These are phyloP conservation scores for Amyloporia xantha DNA, from an alignment of 768 basidiomycete species.

Conservation along the genomic window DNA sequence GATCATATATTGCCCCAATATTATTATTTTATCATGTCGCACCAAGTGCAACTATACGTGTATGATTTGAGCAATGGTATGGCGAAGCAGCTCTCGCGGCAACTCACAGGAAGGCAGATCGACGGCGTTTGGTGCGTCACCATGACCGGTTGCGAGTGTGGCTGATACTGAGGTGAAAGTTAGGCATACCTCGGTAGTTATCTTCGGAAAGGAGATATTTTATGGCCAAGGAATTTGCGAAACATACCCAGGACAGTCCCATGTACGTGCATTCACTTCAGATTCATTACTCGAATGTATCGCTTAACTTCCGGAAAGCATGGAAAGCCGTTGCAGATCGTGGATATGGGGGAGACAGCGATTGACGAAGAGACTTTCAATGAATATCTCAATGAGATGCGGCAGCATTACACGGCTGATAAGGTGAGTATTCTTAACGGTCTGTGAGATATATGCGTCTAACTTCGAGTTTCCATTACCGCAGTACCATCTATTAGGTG, in stretches of 20 bases:
- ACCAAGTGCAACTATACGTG: slow-evolving; percentile 70
- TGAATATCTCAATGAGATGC: slow-evolving; percentile 75
- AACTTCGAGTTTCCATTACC: too few relatives aligned
- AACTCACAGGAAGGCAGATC: slow-evolving; percentile 83
- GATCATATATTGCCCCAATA: too few relatives aligned
- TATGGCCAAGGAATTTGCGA: slow-evolving; percentile 83
- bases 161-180: slow-evolving; percentile 10
- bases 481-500: slow-evolving; percentile 84
- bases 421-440: slow-evolving; percentile 46
- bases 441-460: neutral
- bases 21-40: slow-evolving; percentile 12
- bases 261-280: slow-evolving; percentile 41
- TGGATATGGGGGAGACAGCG: slow-evolving; percentile 74
- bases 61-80: slow-evolving; percentile 90
- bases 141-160: neutral
- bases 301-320: slow-evolving; percentile 38
- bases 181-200: slow-evolving; percentile 92
- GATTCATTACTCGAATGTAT: neutral
- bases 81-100: slow-evolving; percentile 69
- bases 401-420: slow-evolving; percentile 80
- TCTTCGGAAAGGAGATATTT: slow-evolving; percentile 79
- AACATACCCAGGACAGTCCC: slow-evolving; percentile 71
- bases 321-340: slow-evolving; percentile 60
- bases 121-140: slow-evolving; percentile 81
- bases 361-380: slow-evolving; percentile 81